Evolutionary conservation across 1,284 basidiomycete genomes (phyloP), one percentile per base, ranked within the genome.

Genomic region (Puccinia horiana): DNA sequence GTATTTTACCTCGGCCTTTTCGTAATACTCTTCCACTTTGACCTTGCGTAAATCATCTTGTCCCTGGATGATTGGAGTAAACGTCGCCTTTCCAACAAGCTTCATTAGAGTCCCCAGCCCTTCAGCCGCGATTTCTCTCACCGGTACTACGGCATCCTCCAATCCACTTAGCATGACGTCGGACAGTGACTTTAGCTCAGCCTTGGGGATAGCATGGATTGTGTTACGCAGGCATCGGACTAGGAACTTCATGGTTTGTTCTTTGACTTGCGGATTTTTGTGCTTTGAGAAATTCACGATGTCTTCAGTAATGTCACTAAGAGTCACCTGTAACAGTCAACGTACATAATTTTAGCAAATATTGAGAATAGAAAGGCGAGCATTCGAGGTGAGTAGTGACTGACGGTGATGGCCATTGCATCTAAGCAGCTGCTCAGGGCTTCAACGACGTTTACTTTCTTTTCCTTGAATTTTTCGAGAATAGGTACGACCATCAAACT

Each of bases 201-300:
- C 88, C 65, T 91, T 90, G 63, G 90, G 89, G 23, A 95, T 90
- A 0, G 94, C 91, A 23, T 87, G 86, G 20, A 90, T 89, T 20
- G 91, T 92, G 1, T 87, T 87, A 0, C 91, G 88, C 67, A 99
- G 90, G 86, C 92, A 94, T 69, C 97, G 91, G 26, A 90, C 91
- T 29, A 98, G 88, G 86, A 97, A 98, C 85, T 93, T 94, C 84
- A 98, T 89, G 0, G 95, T 92, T 20, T 95, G 94, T 87, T 97
- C 94, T 86, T 97, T 97, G 65, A 98, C 94, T 87, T 97, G 94
- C 0, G 97, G 97, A 86, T 98, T 99, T 89, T 99, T 99, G 83
- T 93, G 93, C 85, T 92, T 92, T 35, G 95, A 88, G 0, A 92
- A 91, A 3, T 91, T 90, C 40, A 94, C 89, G 67, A 96, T 89